Conservation (phyloP, 495 filamentous ascomycete genomes). For the Friedmanniomyces simplex region DNA sequence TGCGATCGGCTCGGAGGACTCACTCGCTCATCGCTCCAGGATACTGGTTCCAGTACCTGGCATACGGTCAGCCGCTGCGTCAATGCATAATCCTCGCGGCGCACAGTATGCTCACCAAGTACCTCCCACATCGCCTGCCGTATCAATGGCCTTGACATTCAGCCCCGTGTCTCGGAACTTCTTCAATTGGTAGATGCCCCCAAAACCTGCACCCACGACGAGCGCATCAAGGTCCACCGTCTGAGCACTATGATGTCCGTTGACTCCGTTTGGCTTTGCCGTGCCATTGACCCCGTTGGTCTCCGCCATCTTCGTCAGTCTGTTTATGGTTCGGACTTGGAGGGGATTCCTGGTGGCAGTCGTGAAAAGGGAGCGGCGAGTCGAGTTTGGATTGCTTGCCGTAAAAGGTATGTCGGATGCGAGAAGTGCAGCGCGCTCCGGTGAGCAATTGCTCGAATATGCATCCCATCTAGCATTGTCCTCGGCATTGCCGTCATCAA, state of each 20-base stretch:
- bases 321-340: too few species aligned
- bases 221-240: conserved; percentile 9
- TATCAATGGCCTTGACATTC: conserved; percentile 3
- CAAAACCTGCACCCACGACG: conserved; percentile 16
- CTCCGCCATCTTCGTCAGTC: not conserved
- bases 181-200: conserved; percentile 13
- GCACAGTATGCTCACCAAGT: conserved; percentile 1
- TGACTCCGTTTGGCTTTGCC: not conserved
- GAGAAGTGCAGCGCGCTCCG: too few species aligned
- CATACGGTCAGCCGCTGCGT: too few species aligned
- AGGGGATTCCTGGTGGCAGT: too few species aligned
- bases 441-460: too few species aligned
- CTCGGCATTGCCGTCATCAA: too few species aligned
- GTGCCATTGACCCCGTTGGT: not conserved
- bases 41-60: conserved; percentile 3
- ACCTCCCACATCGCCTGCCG: conserved; percentile 3
- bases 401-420: too few species aligned
- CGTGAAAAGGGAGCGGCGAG: too few species aligned
- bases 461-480: too few species aligned
- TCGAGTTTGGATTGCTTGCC: too few species aligned
- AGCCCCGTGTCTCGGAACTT: conserved; percentile 5
- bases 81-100: too few species aligned
- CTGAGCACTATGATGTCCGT: not conserved
- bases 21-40: not conserved
- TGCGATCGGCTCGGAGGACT: not conserved